Percentiles rank a stretch among this genome's conserved stretches.
phyloP scores from a whole-genome alignment of 352 stramenopile genomes.

The Globisporangium apiculatum region DNA sequence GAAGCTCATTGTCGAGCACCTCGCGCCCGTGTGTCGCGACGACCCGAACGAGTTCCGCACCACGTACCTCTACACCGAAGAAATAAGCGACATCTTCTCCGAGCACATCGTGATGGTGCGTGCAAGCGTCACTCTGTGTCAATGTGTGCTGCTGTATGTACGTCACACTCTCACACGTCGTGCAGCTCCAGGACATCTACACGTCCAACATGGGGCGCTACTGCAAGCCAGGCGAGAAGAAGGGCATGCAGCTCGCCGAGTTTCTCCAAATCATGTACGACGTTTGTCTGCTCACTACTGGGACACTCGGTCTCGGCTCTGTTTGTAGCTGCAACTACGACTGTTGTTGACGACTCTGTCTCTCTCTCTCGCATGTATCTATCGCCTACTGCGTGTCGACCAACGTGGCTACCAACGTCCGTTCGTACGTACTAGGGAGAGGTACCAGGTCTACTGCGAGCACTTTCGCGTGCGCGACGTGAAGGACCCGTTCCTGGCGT shows the following conservation, averaged over 20 bases:
- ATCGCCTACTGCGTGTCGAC: background rate
- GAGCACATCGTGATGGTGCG: conserved; percentile 65
- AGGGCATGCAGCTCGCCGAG: conserved; percentile 68
- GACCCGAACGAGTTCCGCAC: conserved; percentile 69
- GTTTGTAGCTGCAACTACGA: no score
- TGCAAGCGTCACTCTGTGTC: background rate
- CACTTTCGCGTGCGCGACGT: conserved; percentile 54
- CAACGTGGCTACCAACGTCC: no score
- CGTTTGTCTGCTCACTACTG: no score
- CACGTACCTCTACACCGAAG: conserved; percentile 69
- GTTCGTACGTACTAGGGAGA: conserved; percentile 22
- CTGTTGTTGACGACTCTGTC: background rate
- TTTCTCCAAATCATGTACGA: conserved; percentile 50
- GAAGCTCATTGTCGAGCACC: conserved; percentile 54
- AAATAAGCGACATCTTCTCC: conserved; percentile 64
- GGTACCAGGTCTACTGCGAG: conserved; percentile 62
- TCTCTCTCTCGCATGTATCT: background rate
- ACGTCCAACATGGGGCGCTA: conserved; percentile 66
- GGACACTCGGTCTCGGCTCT: no score
- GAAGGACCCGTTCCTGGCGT: conserved; percentile 64
- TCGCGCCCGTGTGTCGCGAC: conserved; percentile 35
- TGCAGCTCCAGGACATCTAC: conserved; percentile 66
- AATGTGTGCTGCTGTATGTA: no score
- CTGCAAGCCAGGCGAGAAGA: conserved; percentile 69
- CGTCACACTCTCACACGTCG: no score